Conservation (phyloP, 2,329 filamentous ascomycete species). For the Aspergillus cejpii region DNA sequence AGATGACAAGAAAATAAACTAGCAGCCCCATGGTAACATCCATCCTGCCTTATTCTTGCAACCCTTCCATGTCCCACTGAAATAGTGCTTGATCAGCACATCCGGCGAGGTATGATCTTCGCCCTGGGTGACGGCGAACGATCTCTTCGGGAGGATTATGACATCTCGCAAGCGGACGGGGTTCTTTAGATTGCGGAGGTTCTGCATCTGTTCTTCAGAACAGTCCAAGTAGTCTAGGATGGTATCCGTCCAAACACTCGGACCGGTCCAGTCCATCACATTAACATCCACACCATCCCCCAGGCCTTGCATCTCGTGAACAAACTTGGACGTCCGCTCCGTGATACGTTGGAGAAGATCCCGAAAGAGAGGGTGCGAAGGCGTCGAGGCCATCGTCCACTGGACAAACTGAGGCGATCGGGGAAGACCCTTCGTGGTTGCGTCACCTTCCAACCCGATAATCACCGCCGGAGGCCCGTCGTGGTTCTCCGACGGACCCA, state of each 20-base stretch:
- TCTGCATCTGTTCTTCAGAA: not conserved
- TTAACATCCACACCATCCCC: not conserved
- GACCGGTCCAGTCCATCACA: slow-evolving; percentile 5
- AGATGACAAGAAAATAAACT: not conserved
- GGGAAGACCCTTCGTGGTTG: slow-evolving; percentile 2
- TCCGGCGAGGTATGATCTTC: slow-evolving; percentile 1
- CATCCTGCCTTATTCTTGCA: not conserved
- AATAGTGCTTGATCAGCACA: slow-evolving; percentile 8
- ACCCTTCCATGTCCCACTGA: slow-evolving; percentile 4
- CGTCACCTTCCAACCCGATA: slow-evolving; percentile 4
- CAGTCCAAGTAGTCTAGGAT: slow-evolving; percentile 1
- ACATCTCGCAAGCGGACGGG: slow-evolving; percentile 1
- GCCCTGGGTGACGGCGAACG: slow-evolving; percentile 2
- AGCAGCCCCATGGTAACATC: not conserved
- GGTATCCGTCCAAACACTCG: slow-evolving; percentile 5
- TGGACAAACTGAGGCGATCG: slow-evolving; percentile 7
- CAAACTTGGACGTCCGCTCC: not conserved
- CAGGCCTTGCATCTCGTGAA: not conserved
- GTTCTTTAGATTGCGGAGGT: not conserved
- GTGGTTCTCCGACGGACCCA: not conserved
- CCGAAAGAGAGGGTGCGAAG: slow-evolving; percentile 1
- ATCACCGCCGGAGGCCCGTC: not conserved
- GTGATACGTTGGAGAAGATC: not conserved
- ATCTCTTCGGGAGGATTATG: slow-evolving; percentile 1
- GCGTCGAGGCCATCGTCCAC: slow-evolving; percentile 4